Percentiles rank a stretch among this genome's conserved stretches.
Conservation (phyloP, 106 monocot genomes). For the Agapanthus africanus region DNA sequence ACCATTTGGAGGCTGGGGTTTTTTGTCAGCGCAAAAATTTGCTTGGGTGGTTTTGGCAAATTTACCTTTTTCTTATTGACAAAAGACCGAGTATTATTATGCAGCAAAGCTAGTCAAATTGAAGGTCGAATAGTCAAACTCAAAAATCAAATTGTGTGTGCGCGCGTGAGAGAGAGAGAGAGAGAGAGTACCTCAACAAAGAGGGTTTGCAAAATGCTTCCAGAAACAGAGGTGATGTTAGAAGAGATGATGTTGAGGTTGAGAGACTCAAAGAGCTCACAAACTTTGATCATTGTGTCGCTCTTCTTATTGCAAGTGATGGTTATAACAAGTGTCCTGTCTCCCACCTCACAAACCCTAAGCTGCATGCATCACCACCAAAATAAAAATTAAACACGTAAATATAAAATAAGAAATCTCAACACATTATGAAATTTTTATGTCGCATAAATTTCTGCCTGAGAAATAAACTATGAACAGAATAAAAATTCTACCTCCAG, state of each 20-base stretch:
- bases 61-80: too few relatives aligned
- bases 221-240: conserved; percentile 61
- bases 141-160: too few relatives aligned
- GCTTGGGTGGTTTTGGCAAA: too few relatives aligned
- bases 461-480: background rate
- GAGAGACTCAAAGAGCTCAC: conserved; percentile 48
- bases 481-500: conserved; percentile 9
- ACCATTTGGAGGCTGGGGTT: too few relatives aligned
- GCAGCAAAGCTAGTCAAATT: too few relatives aligned
- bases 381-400: too few relatives aligned
- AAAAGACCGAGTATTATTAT: too few relatives aligned
- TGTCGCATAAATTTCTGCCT: background rate
- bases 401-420: background rate
- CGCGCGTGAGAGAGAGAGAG: too few relatives aligned
- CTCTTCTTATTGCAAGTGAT: conserved; percentile 61
- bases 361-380: conserved; percentile 38
- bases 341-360: conserved; percentile 41
- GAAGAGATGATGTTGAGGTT: conserved; percentile 49
- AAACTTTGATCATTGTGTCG: conserved; percentile 45
- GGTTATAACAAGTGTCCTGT: conserved; percentile 34
- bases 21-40: too few relatives aligned
- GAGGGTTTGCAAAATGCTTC: conserved; percentile 57
- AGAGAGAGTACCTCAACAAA: conserved; percentile 76
- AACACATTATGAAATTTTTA: too few relatives aligned
- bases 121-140: too few relatives aligned